A percentile compares a stretch with the other conserved stretches of the same genome.
These are phyloP conservation scores for Perkinsus olseni DNA, from an alignment of 169 alveolate genomes.

Conservation along the genomic window DNA sequence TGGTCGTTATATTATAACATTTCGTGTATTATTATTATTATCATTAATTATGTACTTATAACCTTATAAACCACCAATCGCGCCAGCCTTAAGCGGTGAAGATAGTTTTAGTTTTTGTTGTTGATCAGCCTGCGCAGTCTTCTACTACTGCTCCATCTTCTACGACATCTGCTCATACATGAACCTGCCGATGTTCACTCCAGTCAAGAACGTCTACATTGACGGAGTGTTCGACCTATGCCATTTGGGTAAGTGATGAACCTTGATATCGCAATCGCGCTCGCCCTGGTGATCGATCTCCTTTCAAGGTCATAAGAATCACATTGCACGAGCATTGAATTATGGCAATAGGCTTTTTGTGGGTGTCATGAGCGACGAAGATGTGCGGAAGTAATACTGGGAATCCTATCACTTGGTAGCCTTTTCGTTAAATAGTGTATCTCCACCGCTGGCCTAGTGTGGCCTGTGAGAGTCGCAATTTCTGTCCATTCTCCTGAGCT, in stretches of 20 bases:
- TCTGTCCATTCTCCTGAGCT: no score
- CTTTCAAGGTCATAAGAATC: background rate
- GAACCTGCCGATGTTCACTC: constrained; percentile 12
- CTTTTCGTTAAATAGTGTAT: no score
- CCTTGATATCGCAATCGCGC: background rate
- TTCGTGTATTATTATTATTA: no score
- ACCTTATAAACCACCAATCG: no score
- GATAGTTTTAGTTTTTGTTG: no score
- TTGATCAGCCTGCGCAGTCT: background rate
- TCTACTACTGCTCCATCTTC: background rate
- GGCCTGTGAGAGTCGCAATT: no score
- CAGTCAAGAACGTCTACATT: constrained; percentile 9
- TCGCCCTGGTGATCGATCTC: background rate
- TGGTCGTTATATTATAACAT: background rate
- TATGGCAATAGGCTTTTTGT: constrained; percentile 8
- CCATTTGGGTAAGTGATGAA: background rate
- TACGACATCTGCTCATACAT: constrained; percentile 7
- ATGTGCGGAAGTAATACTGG: background rate
- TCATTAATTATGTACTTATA: no score
- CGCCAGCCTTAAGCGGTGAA: no score
- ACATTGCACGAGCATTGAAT: background rate
- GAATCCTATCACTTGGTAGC: background rate
- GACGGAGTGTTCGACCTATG: constrained; percentile 17
- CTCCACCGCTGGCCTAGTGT: no score
- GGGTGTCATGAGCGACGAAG: constrained; percentile 10